Conservation (phyloP, 2,329 filamentous ascomycete genomes). For the Cercospora sp. region DNA sequence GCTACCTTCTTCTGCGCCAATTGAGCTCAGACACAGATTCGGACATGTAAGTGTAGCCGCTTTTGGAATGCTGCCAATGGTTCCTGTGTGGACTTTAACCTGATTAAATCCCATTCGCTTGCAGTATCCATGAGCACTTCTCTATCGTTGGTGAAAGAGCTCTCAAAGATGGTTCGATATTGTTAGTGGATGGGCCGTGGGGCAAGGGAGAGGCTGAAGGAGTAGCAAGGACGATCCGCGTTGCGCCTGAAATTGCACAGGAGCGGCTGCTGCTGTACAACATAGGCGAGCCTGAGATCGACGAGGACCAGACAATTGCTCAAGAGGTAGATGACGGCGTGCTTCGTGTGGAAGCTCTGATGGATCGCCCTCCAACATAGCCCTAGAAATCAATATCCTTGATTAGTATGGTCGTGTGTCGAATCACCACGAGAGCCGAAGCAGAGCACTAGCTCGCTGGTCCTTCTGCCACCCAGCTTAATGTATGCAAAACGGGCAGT, state of each 20-base stretch:
- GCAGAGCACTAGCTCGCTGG: background rate
- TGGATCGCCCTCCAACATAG: background rate
- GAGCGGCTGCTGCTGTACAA: background rate
- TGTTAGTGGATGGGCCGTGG: background rate
- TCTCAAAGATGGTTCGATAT: background rate
- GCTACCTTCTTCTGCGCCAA: background rate
- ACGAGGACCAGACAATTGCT: background rate
- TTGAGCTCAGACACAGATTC: background rate
- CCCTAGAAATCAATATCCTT: background rate
- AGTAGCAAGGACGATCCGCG: background rate
- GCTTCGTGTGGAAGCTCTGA: background rate
- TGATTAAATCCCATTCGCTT: too few species aligned
- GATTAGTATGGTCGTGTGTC: background rate
- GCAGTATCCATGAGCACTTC: background rate
- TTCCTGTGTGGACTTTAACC: too few species aligned
- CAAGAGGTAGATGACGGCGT: background rate
- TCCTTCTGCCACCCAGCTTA: background rate
- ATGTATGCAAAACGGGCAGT: background rate
- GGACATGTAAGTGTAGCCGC: background rate
- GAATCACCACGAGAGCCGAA: background rate
- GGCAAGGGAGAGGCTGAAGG: background rate
- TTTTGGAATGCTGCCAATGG: too few species aligned
- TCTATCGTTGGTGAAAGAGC: background rate
- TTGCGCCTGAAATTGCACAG: background rate
- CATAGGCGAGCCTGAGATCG: background rate